A percentile compares a stretch with the other conserved stretches of the same genome.
phyloP scores from a whole-genome alignment of 345 rosid genomes.

The Linum trigynum region DNA sequence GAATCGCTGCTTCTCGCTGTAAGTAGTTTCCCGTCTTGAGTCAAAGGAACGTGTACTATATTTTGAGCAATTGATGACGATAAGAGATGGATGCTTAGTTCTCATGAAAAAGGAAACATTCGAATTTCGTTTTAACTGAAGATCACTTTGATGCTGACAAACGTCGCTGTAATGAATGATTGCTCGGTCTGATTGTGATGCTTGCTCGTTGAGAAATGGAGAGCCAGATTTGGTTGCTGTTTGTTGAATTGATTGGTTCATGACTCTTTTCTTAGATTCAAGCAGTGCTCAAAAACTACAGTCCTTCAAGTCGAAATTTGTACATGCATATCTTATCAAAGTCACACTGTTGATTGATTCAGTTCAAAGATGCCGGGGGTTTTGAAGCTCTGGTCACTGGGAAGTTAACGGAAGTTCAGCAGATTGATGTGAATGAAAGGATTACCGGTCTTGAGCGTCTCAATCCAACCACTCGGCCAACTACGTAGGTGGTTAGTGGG shows the following conservation, averaged over 20 bases:
- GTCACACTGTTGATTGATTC: not conserved
- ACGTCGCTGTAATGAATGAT: no score
- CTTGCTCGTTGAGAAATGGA: not conserved
- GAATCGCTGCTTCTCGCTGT: slow-evolving; percentile 93
- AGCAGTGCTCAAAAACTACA: no score
- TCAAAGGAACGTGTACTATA: not conserved
- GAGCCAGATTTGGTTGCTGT: not conserved
- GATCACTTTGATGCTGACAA: not conserved
- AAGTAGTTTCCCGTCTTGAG: slow-evolving; percentile 9
- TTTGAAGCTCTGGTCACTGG: slow-evolving; percentile 75
- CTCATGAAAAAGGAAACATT: no score
- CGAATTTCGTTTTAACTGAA: no score
- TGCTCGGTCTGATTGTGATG: not conserved
- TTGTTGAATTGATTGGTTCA: not conserved
- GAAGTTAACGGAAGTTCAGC: slow-evolving; percentile 56
- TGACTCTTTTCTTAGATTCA: not conserved
- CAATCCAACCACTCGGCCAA: slow-evolving; percentile 82
- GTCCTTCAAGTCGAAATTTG: no score
- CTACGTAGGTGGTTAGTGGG: slow-evolving; percentile 53
- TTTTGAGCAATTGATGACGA: not conserved
- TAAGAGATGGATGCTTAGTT: no score
- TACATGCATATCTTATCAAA: not conserved
- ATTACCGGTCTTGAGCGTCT: slow-evolving; percentile 83
- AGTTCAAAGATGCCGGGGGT: slow-evolving; percentile 94
- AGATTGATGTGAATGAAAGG: slow-evolving; percentile 85